Evolutionary conservation across 805 yeast genomes (phyloP).

Genomic region (Pichia deserticola): DNA sequence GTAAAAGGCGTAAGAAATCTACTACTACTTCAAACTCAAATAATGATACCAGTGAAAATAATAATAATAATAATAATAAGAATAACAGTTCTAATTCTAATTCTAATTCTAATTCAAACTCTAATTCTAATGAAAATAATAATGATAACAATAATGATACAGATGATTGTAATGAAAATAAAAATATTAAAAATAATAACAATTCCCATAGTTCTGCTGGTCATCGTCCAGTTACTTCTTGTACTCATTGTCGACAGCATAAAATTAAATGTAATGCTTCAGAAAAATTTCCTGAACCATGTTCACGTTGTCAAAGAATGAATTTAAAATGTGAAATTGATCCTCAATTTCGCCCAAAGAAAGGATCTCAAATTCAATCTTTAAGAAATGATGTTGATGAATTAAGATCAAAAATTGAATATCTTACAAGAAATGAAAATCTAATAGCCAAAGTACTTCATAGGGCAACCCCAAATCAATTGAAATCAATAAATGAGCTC

Average conservation of each 20-base stretch:
- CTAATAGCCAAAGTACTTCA: slow-evolving; percentile 58
- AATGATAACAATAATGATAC: no score
- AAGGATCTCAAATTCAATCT: slow-evolving; percentile 83
- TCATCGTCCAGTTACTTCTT: slow-evolving; percentile 85
- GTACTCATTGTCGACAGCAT: slow-evolving; percentile 92
- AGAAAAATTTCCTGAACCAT: slow-evolving; percentile 72
- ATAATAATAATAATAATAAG: neutral
- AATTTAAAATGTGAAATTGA: slow-evolving; percentile 79
- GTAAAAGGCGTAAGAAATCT: slow-evolving; percentile 1
- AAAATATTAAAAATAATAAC: slow-evolving; percentile 6
- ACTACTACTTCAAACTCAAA: neutral
- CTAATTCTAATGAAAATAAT: no score
- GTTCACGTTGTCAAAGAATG: slow-evolving; percentile 77
- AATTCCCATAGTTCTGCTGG: slow-evolving; percentile 31
- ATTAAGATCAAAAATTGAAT: slow-evolving; percentile 63
- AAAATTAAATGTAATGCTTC: slow-evolving; percentile 90
- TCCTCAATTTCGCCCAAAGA: slow-evolving; percentile 85
- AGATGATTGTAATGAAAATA: no score
- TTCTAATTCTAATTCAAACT: no score
- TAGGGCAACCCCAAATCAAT: slow-evolving; percentile 20
- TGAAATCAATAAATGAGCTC: slow-evolving; percentile 1
- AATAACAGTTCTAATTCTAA: neutral
- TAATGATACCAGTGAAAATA: neutral
- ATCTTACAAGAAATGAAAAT: slow-evolving; percentile 57
- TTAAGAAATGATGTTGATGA: slow-evolving; percentile 81